These are phyloP conservation scores for Puccinia polysora DNA, from an alignment of 1,284 basidiomycete species.

Conservation along the genomic window DNA sequence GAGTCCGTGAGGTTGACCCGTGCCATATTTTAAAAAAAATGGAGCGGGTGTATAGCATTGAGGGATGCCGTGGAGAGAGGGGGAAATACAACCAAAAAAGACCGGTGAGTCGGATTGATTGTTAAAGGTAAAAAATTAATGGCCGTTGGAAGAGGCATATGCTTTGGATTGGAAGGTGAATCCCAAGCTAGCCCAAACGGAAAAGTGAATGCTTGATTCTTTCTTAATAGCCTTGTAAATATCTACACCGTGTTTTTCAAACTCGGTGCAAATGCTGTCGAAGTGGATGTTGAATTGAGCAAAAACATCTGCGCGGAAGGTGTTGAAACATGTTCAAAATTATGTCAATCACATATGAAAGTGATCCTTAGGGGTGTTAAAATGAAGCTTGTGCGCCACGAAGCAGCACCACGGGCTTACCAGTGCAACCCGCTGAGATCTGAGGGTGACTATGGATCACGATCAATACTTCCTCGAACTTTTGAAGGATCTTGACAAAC, in stretches of 20 bases:
- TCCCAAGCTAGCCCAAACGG: constrained; percentile 1
- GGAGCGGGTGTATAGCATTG: too few relatives aligned
- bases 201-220: neutral
- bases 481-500: constrained; percentile 7
- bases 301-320: neutral
- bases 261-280: constrained; percentile 2
- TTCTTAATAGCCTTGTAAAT: constrained; percentile 14
- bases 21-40: too few relatives aligned
- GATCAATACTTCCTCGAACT: constrained; percentile 7
- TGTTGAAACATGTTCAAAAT: neutral
- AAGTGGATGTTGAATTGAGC: constrained; percentile 1
- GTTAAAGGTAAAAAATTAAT: neutral
- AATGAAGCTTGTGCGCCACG: neutral
- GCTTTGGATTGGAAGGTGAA: constrained; percentile 1
- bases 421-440: constrained; percentile 10
- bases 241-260: constrained; percentile 7
- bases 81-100: too few relatives aligned
- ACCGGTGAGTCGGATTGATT: too few relatives aligned
- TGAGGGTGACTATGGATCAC: constrained; percentile 1
- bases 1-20: too few relatives aligned
- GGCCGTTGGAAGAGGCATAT: neutral
- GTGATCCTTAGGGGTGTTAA: neutral
- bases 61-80: too few relatives aligned
- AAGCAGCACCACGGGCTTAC: neutral
- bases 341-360: too few relatives aligned